These are phyloP conservation scores for Trypanosoma lewisi DNA, from an alignment of 208 protist genomes.

Conservation along the genomic window DNA sequence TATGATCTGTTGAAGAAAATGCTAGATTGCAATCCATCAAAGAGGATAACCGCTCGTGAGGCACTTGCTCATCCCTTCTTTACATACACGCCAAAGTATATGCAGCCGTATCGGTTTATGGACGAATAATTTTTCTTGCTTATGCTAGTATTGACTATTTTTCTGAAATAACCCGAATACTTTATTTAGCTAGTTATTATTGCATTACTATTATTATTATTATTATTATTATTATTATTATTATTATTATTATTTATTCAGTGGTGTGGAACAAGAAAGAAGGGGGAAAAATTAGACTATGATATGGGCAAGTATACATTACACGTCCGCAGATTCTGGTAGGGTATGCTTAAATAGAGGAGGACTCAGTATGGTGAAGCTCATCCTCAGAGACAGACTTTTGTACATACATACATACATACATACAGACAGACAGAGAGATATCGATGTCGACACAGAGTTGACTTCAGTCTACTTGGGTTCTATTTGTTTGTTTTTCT, in stretches of 20 bases:
- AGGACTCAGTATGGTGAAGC: too few relatives aligned
- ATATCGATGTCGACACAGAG: neutral
- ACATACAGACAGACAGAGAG: neutral
- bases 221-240: too few relatives aligned
- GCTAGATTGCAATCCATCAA: constrained; percentile 50
- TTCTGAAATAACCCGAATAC: neutral
- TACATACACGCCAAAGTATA: constrained; percentile 43
- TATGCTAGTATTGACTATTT: neutral
- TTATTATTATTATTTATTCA: too few relatives aligned
- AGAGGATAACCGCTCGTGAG: constrained; percentile 53
- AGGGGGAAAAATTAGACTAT: too few relatives aligned
- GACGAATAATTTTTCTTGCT: neutral
- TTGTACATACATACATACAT: neutral
- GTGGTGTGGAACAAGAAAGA: too few relatives aligned
- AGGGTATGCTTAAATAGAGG: too few relatives aligned
- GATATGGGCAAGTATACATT: too few relatives aligned
- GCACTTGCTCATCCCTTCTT: constrained; percentile 75
- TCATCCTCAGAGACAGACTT: too few relatives aligned
- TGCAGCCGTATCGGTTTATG: constrained; percentile 29
- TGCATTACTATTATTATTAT: too few relatives aligned
- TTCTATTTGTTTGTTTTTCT: neutral
- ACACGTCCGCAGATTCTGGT: too few relatives aligned
- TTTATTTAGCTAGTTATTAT: too few relatives aligned
- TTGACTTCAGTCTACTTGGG: too few relatives aligned
- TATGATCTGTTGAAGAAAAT: constrained; percentile 68